Conservation (phyloP, 2,329 filamentous ascomycete species). For the Didymella pinodella region DNA sequence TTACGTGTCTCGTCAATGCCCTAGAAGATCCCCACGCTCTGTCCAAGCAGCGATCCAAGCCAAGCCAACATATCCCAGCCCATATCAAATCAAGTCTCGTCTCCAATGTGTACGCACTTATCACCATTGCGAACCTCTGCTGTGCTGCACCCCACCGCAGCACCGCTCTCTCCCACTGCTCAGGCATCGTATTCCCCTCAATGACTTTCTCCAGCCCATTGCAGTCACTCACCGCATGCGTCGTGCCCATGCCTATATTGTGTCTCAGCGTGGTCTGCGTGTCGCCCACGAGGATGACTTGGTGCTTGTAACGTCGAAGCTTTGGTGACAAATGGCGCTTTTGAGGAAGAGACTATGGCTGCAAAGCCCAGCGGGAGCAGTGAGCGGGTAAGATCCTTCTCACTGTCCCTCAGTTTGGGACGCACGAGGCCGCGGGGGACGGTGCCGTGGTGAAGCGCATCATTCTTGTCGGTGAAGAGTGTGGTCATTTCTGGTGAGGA, state of each 20-base stretch:
- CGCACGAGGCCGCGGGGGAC: neutral
- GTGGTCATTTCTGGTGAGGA: neutral
- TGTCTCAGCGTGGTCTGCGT: neutral
- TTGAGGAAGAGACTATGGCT: neutral
- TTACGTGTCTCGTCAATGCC: neutral
- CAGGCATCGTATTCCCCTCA: neutral
- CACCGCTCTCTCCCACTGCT: neutral
- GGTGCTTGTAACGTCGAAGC: neutral
- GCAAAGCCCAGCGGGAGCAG: neutral
- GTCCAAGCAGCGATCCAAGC: neutral
- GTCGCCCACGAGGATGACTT: neutral
- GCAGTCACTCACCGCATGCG: neutral
- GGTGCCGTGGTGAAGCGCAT: neutral
- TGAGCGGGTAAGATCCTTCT: neutral
- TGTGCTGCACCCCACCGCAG: neutral
- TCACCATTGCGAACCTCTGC: neutral
- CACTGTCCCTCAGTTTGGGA: neutral
- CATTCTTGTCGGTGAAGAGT: neutral
- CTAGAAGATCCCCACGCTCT: neutral
- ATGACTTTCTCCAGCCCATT: neutral
- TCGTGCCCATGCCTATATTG: neutral
- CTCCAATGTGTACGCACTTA: neutral
- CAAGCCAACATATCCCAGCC: neutral
- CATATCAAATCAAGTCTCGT: neutral
- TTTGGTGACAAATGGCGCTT: neutral